phyloP scores from a whole-genome alignment of 1,284 basidiomycete genomes.

The Ganoderma meredithae region DNA sequence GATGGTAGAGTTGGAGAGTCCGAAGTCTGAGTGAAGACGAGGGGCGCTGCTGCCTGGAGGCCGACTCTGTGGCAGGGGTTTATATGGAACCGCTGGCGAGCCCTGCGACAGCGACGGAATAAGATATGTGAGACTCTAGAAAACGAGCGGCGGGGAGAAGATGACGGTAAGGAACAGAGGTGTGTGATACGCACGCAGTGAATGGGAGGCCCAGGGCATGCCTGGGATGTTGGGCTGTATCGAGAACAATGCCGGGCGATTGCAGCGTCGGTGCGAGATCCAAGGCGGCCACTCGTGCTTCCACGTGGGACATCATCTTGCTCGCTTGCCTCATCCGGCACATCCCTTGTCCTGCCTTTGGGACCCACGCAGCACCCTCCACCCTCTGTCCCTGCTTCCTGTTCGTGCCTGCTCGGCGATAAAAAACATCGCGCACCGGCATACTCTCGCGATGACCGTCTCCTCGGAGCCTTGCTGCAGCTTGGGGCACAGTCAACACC shows the following conservation, averaged over 20 bases:
- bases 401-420: constrained; percentile 23
- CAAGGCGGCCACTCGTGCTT: constrained; percentile 21
- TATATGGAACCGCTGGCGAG: constrained; percentile 35
- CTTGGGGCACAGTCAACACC: neutral
- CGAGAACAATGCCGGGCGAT: constrained; percentile 39
- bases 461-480: neutral
- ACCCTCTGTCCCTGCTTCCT: constrained; percentile 19
- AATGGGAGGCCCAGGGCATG: constrained; percentile 12
- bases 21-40: constrained; percentile 30
- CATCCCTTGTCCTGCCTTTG: constrained; percentile 39
- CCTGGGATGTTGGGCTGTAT: constrained; percentile 29
- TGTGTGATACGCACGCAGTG: constrained; percentile 19
- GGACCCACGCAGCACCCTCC: constrained; percentile 21
- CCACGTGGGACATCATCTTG: constrained; percentile 36
- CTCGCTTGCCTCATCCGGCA: constrained; percentile 39
- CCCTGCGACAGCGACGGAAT: constrained; percentile 24
- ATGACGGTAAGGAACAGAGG: constrained; percentile 40
- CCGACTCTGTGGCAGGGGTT: constrained; percentile 23
- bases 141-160: constrained; percentile 28
- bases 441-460: constrained; percentile 8
- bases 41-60: constrained; percentile 35
- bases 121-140: constrained; percentile 31
- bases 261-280: constrained; percentile 24
- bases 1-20: constrained; percentile 27
- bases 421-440: neutral